A percentile compares a stretch with the other conserved stretches of the same genome.
phyloP scores from a whole-genome alignment of 2,329 filamentous ascomycete species.

The Plenodomus lindquistii region DNA sequence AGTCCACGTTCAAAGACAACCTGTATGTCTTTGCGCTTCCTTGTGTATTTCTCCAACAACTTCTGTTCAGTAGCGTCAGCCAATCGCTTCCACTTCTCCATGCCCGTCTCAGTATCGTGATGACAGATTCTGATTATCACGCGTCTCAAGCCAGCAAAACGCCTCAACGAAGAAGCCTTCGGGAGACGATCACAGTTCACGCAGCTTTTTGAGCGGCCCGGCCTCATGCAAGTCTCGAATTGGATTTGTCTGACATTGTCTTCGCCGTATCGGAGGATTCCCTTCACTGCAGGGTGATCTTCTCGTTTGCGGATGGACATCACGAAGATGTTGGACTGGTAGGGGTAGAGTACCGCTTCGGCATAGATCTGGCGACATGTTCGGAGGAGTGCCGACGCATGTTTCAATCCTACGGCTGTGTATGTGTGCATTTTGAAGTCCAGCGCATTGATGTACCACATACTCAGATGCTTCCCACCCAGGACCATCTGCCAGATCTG shows the following conservation, averaged over 20 bases:
- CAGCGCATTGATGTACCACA: background rate
- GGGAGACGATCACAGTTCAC: too few species aligned
- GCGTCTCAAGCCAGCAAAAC: too few species aligned
- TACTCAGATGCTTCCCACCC: slow-evolving; percentile 6
- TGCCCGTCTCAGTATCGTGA: too few species aligned
- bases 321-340: background rate
- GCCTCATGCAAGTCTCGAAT: background rate
- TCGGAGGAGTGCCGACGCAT: slow-evolving; percentile 2
- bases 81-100: too few species aligned
- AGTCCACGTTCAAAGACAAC: background rate
- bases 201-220: too few species aligned
- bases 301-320: background rate
- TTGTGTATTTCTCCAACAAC: background rate
- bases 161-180: too few species aligned
- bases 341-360: slow-evolving; percentile 3
- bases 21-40: background rate
- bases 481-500: slow-evolving; percentile 17
- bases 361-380: slow-evolving; percentile 17
- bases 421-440: background rate
- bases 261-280: too few species aligned
- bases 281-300: too few species aligned
- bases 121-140: too few species aligned
- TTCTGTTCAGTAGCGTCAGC: too few species aligned
- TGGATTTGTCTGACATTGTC: background rate
- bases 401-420: background rate